Base-by-base conservation (phyloP, 2,329 filamentous ascomycete genomes). In the Thielaviopsis euricoi region DNA sequence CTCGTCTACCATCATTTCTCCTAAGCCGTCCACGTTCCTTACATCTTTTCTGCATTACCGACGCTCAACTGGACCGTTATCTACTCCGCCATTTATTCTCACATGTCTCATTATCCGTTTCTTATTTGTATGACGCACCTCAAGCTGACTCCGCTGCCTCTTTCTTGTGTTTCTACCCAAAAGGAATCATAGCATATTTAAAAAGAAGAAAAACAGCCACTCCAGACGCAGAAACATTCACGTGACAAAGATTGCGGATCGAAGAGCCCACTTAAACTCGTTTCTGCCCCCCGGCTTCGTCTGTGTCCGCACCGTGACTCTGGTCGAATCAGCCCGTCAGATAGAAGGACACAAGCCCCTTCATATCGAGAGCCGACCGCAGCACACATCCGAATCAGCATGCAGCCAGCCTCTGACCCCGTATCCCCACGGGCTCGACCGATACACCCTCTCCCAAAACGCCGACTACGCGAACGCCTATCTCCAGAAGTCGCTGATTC, bases 371-470 rank as follows among this genome's bases (percentile, higher is more conserved):
- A 17, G 37, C 23, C 51, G n/a, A 13, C 29, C 29, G 17, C 23
- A 52, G 51, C n/a, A 52, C 19, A 43, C 21, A 17, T 19, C 40
- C 17, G 53, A 43, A 43, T 43, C 55, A 60, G 46, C 55, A 60
- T 60, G 58, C 55, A 57, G 26, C 48, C 46, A 21, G 33, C 80
- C 66, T 75, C 82, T 63, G 89, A 82, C 86, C 60, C 76, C 88
- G 66, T 95, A 87, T 68, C 89, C 43, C 52, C 56, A 37, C 52
- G 56, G 56, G 52, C 89, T 68, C 85, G 93, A 70, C 86, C 91
- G 61, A 98, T 98, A 68, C 85, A 89, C 67, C 93, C 93, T 58
- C 75, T 98, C 61, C 93, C 93, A 50, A 93, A 87, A 72, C 86
- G 89, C 66, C 85, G 87, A 63, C 78, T 98, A 57, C 87, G 90